A percentile compares a stretch with the other conserved stretches of the same genome.
phyloP scores from a whole-genome alignment of 805 yeast species.

The Komagataella kurtzmanii region DNA sequence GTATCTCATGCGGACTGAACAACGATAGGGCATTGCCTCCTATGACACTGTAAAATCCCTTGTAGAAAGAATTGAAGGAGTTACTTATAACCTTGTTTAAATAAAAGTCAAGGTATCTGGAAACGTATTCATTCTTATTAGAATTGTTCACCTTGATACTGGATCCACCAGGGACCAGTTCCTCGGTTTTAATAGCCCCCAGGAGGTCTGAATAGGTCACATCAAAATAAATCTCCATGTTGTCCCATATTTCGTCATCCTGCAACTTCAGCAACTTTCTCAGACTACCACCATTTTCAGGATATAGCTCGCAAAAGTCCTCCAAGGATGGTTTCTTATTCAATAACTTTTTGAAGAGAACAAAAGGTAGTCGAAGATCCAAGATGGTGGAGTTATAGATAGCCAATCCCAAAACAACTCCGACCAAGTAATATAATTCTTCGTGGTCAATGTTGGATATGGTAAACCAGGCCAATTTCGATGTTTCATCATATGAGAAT shows the following conservation, averaged over 20 bases:
- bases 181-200: slow-evolving; percentile 28
- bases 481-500: slow-evolving; percentile 53
- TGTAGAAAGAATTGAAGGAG: slow-evolving; percentile 44
- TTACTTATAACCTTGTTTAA: slow-evolving; percentile 37
- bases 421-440: slow-evolving; percentile 64
- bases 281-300: slow-evolving; percentile 45
- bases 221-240: slow-evolving; percentile 45
- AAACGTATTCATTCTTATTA: slow-evolving; percentile 50
- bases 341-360: slow-evolving; percentile 63
- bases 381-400: slow-evolving; percentile 81
- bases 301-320: slow-evolving; percentile 60
- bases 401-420: slow-evolving; percentile 81
- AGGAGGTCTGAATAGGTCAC: slow-evolving; percentile 38
- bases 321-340: slow-evolving; percentile 37
- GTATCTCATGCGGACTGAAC: slow-evolving; percentile 74
- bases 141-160: slow-evolving; percentile 36
- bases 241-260: slow-evolving; percentile 31
- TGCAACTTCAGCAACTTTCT: slow-evolving; percentile 29
- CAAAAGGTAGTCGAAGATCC: slow-evolving; percentile 66
- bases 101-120: slow-evolving; percentile 46
- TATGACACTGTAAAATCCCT: slow-evolving; percentile 65
- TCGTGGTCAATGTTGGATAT: slow-evolving; percentile 27
- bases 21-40: slow-evolving; percentile 73
- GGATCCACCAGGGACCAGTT: slow-evolving; percentile 48
- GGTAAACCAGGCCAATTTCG: slow-evolving; percentile 67